Evolutionary conservation across 2,329 filamentous ascomycete species (phyloP), one percentile per base, ranked within the genome.

Genomic region (Clonostachys byssicola): DNA sequence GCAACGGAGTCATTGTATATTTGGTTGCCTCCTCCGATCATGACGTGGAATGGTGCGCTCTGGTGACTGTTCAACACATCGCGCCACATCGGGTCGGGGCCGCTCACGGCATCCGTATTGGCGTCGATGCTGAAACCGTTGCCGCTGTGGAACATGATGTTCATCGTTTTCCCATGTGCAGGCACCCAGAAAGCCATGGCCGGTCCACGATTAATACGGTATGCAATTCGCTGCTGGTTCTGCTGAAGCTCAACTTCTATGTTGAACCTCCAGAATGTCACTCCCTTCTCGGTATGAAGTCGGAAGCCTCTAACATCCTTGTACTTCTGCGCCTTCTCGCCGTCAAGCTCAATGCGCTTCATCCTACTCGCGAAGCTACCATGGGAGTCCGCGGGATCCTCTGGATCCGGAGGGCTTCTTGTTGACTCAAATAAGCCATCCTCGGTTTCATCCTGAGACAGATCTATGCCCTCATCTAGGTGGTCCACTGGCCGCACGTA

Each of bases 101-200:
- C 94, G 60, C 86, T 94, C 62, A 96, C 86, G 42, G 85, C 77
- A 60, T 95, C 79, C 0, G 90, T 72, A 52, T 95, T 85, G 20
- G 88, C 88, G 48, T 81, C 86, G 45, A 86, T 65, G 56, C 89
- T 92, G 72, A 99, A 99, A 3, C 95, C 94, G 63, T 99, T 99
- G 72, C 94, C 96, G 63, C 88, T 96, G 71, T 97, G 82, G 70
- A 96, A 99, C 91, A 97, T 96, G 63, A 96, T 89, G 69, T 97
- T 96, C 94, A 99, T 99, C 3, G 88, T 81, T 63, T 95, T 79
- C 14, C 83, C 86, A 44, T 77, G 80, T 34, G 86, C 87, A 6
- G 95, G 94, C 1, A 99, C 90, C 92, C 94, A 99, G 64, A 99
- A 99, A 2, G 87, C 89, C 45, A 89, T 84, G 3, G 89, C 83